Percentiles rank a stretch among this genome's conserved stretches.
phyloP scores from a whole-genome alignment of 352 stramenopile species.

The Pythium apleroticum region DNA sequence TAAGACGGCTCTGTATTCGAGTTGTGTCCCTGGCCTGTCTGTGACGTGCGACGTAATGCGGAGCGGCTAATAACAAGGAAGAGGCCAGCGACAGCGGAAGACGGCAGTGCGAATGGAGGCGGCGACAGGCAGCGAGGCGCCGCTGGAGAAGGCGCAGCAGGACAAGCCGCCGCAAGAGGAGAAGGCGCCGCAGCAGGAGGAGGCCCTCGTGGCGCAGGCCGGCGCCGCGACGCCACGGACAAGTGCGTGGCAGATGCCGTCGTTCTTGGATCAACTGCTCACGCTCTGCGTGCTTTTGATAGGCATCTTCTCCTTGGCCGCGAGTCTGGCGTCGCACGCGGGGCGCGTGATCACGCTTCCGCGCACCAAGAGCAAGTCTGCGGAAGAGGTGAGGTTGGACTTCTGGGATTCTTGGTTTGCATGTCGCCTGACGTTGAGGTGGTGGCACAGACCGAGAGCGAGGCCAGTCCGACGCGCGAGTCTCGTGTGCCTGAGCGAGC shows the following conservation, averaged over 20 bases:
- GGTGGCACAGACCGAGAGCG: slow-evolving; percentile 21
- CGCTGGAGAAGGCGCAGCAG: background rate
- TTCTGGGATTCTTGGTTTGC: too few species aligned
- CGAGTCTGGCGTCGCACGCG: slow-evolving; percentile 22
- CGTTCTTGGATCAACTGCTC: background rate
- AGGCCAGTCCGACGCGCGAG: slow-evolving; percentile 25
- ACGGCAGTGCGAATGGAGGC: background rate
- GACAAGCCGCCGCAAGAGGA: slow-evolving; percentile 1
- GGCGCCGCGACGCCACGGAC: background rate
- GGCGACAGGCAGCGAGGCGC: background rate
- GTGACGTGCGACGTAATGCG: slow-evolving; percentile 11
- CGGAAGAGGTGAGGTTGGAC: background rate
- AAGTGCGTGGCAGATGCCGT: background rate
- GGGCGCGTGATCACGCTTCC: slow-evolving; percentile 18
- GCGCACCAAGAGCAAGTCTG: slow-evolving; percentile 7
- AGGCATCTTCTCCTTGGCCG: slow-evolving; percentile 21
- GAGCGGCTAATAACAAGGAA: background rate
- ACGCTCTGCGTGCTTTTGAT: background rate
- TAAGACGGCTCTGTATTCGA: background rate
- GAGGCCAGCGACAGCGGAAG: background rate
- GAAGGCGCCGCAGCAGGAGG: background rate
- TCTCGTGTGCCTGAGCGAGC: background rate
- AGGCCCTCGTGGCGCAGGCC: background rate
- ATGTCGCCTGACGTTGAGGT: background rate
- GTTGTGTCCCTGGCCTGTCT: slow-evolving; percentile 16